A percentile compares a stretch with the other conserved stretches of the same genome.
Evolutionary conservation across 257 asterid genomes (phyloP).

Genomic region (Ballota nigra): DNA sequence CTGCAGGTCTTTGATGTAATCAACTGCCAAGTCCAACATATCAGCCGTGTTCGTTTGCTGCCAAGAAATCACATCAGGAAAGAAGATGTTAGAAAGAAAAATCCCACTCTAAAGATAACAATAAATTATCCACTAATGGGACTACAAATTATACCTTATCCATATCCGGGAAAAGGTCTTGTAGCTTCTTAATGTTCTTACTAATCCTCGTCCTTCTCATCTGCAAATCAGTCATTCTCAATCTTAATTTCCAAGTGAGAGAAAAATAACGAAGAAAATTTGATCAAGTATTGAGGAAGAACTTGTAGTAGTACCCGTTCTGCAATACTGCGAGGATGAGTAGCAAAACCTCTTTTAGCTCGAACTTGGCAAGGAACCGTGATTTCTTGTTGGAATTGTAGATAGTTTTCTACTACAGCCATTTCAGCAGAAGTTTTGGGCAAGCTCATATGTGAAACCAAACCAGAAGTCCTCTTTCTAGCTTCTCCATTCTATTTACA

Average conservation of each 20-base stretch:
- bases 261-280: background rate
- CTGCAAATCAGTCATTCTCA: constrained; percentile 30
- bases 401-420: constrained; percentile 54
- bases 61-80: constrained; percentile 4
- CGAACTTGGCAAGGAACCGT: constrained; percentile 71
- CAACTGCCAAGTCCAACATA: constrained; percentile 62
- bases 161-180: constrained; percentile 85
- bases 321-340: constrained; percentile 93
- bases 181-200: constrained; percentile 86
- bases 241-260: background rate
- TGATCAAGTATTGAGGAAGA: background rate
- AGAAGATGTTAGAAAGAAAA: background rate
- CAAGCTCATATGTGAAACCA: constrained; percentile 81
- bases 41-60: constrained; percentile 73
- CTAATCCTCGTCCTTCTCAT: constrained; percentile 78
- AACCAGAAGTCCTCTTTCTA: constrained; percentile 40
- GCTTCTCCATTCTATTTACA: constrained; percentile 49
- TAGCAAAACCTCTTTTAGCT: constrained; percentile 91
- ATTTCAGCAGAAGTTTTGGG: constrained; percentile 61
- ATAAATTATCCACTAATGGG: background rate
- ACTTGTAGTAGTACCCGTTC: constrained; percentile 65
- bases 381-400: constrained; percentile 65
- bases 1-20: constrained; percentile 55
- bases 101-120: background rate
- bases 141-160: constrained; percentile 60